Evolutionary conservation across 2,329 filamentous ascomycete genomes (phyloP), one percentile per base, ranked within the genome.

Genomic region (Verticillium dahliae): DNA sequence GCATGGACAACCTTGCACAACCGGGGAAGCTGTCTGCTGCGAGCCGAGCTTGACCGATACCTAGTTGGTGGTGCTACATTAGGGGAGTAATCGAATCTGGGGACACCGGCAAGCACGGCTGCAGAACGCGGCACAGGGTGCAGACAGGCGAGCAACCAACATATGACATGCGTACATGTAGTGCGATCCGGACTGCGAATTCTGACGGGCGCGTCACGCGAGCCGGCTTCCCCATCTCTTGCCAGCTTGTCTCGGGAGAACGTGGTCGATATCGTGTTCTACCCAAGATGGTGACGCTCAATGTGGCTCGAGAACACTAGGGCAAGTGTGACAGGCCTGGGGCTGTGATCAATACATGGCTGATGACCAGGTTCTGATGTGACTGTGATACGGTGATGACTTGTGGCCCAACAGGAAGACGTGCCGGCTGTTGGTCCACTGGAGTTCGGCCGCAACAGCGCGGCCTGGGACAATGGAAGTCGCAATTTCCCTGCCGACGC

Each of bases 301-400:
- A 31, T 4, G 27, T 31, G 27, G 27, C 27, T 31, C 27, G 27
- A 31, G 27, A 31, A 31, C 27, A 31, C 4, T 3, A 27, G 45
- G 18, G 45, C n/a, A 52, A 9, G 18, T 11, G n/a, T 6, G 45
- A 22, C 5, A 10, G 45, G 18, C n/a, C 22, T 52, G 45, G 45
- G 45, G 45, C 18, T 52, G 45, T 27, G 22, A 52, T 52, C 45
- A 52, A 52, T 10, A 27, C 18, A 18, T 27, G 45, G 13, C 45
- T 27, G 45, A 52, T 18, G 45, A 52, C n/a, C 7, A 18, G 45
- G 45, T 18, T 18, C 45, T 52, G 57, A 34, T 58, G 57, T 34
- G 57, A 58, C 57, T 58, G 57, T 58, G 57, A 58, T 58, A 50
- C 31, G 38, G 57, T 50, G 57, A 58, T 34, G 38, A 34, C 14